These are phyloP conservation scores for Kazachstania taianensis DNA, from an alignment of 805 yeast genomes.

Conservation along the genomic window DNA sequence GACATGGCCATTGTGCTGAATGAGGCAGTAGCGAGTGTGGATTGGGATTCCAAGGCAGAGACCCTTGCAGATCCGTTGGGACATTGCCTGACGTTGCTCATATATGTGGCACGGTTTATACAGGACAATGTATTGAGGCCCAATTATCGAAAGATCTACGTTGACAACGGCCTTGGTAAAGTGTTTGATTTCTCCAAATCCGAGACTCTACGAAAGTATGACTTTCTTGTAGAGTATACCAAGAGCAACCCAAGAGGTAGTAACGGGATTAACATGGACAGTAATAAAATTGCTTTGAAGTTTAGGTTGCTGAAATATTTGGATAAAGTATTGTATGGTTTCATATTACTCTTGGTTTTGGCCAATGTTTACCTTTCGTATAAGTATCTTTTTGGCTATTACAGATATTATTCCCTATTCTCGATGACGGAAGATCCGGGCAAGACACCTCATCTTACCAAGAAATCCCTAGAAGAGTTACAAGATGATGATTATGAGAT, in stretches of 20 bases:
- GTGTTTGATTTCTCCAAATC: conserved; percentile 25
- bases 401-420: conserved; percentile 18
- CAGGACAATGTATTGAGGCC: conserved; percentile 26
- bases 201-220: conserved; percentile 13
- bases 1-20: conserved; percentile 17
- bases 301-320: conserved; percentile 10
- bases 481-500: conserved; percentile 15
- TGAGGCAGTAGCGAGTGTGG: conserved; percentile 20
- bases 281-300: background rate
- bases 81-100: conserved; percentile 11
- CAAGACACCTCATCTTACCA: conserved; percentile 14
- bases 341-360: conserved; percentile 7
- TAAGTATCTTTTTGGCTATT: conserved; percentile 15
- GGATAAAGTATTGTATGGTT: conserved; percentile 7
- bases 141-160: conserved; percentile 13
- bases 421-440: background rate
- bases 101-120: conserved; percentile 17
- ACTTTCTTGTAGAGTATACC: conserved; percentile 10
- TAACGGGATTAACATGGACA: background rate
- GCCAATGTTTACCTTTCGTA: conserved; percentile 12
- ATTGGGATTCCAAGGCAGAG: conserved; percentile 24
- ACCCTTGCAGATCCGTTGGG: conserved; percentile 23
- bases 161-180: conserved; percentile 1
- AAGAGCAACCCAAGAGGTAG: background rate
- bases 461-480: conserved; percentile 13